These are phyloP conservation scores for Wallemia hederae DNA, from an alignment of 1,284 basidiomycete genomes.

Conservation along the genomic window DNA sequence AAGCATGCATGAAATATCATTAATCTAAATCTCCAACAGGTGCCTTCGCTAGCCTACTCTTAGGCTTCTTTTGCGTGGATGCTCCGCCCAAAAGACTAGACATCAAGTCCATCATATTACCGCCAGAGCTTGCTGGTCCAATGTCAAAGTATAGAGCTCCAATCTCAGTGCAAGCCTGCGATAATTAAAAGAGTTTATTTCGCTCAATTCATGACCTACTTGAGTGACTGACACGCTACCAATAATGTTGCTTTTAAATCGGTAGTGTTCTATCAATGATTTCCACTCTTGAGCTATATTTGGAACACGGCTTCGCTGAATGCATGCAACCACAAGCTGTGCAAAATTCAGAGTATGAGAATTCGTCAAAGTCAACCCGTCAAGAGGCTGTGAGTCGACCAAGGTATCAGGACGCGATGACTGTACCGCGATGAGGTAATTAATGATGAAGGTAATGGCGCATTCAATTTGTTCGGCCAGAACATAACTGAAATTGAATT, in stretches of 20 bases:
- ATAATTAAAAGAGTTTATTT: neutral
- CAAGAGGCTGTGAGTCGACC: conserved; percentile 38
- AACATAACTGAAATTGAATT: too few relatives aligned
- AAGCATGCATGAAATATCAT: too few relatives aligned
- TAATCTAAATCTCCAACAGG: neutral
- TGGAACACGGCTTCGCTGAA: conserved; percentile 42
- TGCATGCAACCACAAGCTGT: conserved; percentile 53
- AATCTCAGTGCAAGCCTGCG: conserved; percentile 30
- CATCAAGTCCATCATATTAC: conserved; percentile 56
- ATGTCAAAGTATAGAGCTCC: conserved; percentile 39
- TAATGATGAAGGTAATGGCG: conserved; percentile 12
- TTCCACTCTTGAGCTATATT: conserved; percentile 42
- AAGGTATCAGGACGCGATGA: neutral
- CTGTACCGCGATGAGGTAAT: conserved; percentile 6
- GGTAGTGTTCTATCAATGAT: conserved; percentile 47
- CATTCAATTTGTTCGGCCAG: conserved; percentile 5
- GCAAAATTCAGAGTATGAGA: conserved; percentile 35
- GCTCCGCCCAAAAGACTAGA: conserved; percentile 51
- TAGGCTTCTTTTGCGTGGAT: neutral
- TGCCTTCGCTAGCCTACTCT: neutral
- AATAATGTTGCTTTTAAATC: conserved; percentile 31
- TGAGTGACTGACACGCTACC: conserved; percentile 37
- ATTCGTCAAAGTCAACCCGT: conserved; percentile 10
- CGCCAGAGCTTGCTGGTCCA: conserved; percentile 32
- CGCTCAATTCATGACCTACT: conserved; percentile 21